phyloP scores from a whole-genome alignment of 2,329 filamentous ascomycete species.

The Akanthomyces lecanii region DNA sequence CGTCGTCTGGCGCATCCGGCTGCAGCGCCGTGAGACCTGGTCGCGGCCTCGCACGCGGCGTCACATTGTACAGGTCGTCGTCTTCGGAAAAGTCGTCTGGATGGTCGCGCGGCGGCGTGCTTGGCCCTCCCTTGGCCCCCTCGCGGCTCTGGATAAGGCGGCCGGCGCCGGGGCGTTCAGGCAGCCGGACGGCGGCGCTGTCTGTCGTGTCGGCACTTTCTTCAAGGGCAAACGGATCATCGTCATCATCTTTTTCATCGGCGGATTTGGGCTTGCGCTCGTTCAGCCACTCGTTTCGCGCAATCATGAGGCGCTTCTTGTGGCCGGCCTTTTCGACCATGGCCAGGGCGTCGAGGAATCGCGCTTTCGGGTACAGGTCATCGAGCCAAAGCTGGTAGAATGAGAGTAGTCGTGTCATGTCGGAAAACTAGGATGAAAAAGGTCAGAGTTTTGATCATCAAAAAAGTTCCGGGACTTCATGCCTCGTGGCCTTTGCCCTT shows the following conservation, averaged over 20 bases:
- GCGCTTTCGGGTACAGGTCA: conserved; percentile 89
- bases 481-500: conserved; percentile 95
- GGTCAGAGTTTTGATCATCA: background rate
- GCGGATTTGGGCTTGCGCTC: conserved; percentile 57
- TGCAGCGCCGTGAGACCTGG: conserved; percentile 21
- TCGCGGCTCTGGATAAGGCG: conserved; percentile 8
- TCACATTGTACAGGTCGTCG: conserved; percentile 53
- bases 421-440: conserved; percentile 62
- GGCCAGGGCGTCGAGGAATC: conserved; percentile 80
- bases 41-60: conserved; percentile 34
- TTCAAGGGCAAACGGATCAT: conserved; percentile 18
- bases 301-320: conserved; percentile 69
- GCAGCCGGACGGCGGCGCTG: conserved; percentile 23
- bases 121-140: conserved; percentile 23
- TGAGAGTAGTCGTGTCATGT: conserved; percentile 74
- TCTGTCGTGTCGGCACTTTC: background rate
- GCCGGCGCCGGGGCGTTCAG: conserved; percentile 20
- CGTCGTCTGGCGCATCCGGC: conserved; percentile 36
- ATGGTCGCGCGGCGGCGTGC: conserved; percentile 27
- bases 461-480: background rate
- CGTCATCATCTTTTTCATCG: conserved; percentile 30
- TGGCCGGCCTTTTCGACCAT: conserved; percentile 96
- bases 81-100: conserved; percentile 37
- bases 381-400: conserved; percentile 98
- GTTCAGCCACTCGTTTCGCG: conserved; percentile 79